These are phyloP conservation scores for Periconia sp. DNA, from an alignment of 2,329 filamentous ascomycete species.

Conservation along the genomic window DNA sequence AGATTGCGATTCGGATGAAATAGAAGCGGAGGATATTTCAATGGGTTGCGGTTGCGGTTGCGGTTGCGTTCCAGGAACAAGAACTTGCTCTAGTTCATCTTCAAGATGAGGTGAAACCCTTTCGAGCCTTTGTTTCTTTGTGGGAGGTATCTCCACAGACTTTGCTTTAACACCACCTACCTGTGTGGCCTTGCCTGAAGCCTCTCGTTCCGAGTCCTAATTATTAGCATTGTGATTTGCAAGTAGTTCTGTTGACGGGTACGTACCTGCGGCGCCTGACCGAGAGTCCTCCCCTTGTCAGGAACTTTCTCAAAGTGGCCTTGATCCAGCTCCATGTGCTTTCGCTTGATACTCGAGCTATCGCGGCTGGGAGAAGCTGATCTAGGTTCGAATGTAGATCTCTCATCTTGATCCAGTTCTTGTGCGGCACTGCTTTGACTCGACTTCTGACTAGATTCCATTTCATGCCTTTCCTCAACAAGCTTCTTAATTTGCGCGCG, in stretches of 20 bases:
- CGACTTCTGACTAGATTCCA: conserved; percentile 1
- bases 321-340: no score
- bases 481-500: conserved; percentile 25
- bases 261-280: no score
- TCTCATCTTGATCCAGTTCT: no score
- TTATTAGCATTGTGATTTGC: no score
- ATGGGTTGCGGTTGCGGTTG: conserved; percentile 22
- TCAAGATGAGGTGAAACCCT: conserved; percentile 11
- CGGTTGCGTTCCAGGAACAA: conserved; percentile 13
- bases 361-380: no score
- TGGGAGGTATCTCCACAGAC: conserved; percentile 3
- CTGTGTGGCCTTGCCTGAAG: conserved; percentile 8
- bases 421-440: no score
- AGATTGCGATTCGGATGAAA: conserved; percentile 14
- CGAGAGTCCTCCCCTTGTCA: no score
- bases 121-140: conserved; percentile 23
- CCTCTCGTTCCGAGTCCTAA: no score
- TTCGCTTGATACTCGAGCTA: no score
- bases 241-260: no score
- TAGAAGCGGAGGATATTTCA: conserved; percentile 27
- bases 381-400: no score
- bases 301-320: no score
- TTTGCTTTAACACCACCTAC: conserved; percentile 6
- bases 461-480: conserved; percentile 16
- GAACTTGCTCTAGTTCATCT: not conserved